Percentiles rank a stretch among this genome's conserved stretches.
phyloP scores from a whole-genome alignment of 2,329 filamentous ascomycete genomes.

The Paracamarosporium sp. region DNA sequence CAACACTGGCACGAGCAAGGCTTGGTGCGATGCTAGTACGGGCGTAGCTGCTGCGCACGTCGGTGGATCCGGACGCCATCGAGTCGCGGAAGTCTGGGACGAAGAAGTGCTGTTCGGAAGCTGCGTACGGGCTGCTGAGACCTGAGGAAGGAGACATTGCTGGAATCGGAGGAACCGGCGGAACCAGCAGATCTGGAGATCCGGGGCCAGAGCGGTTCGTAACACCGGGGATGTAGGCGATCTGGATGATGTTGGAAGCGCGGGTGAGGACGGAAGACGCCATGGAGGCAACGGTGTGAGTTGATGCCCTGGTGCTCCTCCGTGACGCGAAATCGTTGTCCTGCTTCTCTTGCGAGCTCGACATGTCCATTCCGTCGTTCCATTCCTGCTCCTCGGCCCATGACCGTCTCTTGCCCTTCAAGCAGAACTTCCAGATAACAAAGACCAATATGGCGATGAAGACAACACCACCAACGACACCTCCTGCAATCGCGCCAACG shows the following conservation, averaged over 20 bases:
- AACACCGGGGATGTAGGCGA: conserved; percentile 97
- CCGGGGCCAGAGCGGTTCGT: conserved; percentile 87
- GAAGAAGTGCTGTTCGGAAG: conserved; percentile 84
- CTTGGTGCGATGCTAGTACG: conserved; percentile 58
- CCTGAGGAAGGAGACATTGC: conserved; percentile 63
- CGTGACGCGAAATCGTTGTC: conserved; percentile 63
- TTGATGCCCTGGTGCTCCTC: conserved; percentile 73
- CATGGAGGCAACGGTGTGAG: conserved; percentile 87
- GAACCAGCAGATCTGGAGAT: conserved; percentile 81
- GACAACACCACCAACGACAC: conserved; percentile 84
- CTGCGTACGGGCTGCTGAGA: conserved; percentile 64
- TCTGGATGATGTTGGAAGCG: conserved; percentile 98
- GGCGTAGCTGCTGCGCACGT: conserved; percentile 53
- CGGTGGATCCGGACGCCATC: conserved; percentile 80
- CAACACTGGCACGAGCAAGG: conserved; percentile 67
- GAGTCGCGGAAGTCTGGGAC: conserved; percentile 91
- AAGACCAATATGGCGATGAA: conserved; percentile 77
- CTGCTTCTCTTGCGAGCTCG: conserved; percentile 61
- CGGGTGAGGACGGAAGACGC: conserved; percentile 94
- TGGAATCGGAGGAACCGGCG: conserved; percentile 93
- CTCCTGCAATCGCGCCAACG: conserved; percentile 86
- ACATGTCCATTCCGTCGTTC: conserved; percentile 58
- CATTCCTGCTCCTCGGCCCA: conserved; percentile 61
- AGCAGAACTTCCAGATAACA: conserved; percentile 84
- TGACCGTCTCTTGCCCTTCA: conserved; percentile 78